phyloP scores from a whole-genome alignment of 2,329 filamentous ascomycete genomes.

The Monosporascus sp. region DNA sequence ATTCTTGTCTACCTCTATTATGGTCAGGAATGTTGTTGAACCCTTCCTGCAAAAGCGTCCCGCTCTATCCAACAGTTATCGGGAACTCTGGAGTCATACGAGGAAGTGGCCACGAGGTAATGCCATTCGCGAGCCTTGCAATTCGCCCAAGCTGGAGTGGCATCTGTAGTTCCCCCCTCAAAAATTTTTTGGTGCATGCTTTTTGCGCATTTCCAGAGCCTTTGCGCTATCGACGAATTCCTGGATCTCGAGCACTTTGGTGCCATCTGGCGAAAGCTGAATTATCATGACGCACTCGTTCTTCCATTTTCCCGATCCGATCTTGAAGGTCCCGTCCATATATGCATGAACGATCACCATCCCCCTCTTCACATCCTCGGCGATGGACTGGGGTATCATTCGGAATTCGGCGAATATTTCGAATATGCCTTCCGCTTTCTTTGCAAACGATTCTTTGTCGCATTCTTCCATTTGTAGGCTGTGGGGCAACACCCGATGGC shows the following conservation, averaged over 20 bases:
- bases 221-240: constrained; percentile 41
- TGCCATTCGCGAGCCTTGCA: too few relatives aligned
- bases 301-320: constrained; percentile 17
- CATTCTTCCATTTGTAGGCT: constrained; percentile 34
- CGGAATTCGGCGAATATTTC: constrained; percentile 35
- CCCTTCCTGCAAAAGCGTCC: too few relatives aligned
- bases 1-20: too few relatives aligned
- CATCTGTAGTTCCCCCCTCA: not conserved
- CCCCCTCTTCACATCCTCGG: constrained; percentile 26
- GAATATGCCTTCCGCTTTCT: constrained; percentile 36
- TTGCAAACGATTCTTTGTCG: constrained; percentile 30
- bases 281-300: constrained; percentile 32
- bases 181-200: constrained; percentile 25
- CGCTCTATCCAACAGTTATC: too few relatives aligned
- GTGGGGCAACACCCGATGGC: constrained; percentile 33
- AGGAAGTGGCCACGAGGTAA: too few relatives aligned
- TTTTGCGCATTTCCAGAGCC: constrained; percentile 30
- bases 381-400: constrained; percentile 32
- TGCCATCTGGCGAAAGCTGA: constrained; percentile 21
- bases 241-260: constrained; percentile 19
- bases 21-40: too few relatives aligned
- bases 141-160: too few relatives aligned
- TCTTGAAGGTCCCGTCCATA: constrained; percentile 28
- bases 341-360: constrained; percentile 32
- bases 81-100: too few relatives aligned